Evolutionary conservation across 108 stramenopile species (phyloP).

Genomic region (Licmophora abbreviata): DNA sequence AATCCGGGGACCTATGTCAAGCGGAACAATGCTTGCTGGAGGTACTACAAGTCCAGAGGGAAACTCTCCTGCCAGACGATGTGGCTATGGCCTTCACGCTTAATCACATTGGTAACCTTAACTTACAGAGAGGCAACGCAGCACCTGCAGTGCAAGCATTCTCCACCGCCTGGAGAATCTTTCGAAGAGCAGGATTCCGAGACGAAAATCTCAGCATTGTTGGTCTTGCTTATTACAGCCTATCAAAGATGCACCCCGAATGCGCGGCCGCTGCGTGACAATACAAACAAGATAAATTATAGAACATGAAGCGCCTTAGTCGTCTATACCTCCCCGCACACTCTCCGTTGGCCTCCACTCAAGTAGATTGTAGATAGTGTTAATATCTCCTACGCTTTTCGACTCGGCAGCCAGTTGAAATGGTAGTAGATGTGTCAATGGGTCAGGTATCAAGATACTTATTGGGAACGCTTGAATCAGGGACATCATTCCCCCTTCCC

Average conservation of each 20-base stretch:
- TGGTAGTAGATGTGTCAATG: too few relatives aligned
- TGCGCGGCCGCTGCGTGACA: constrained; percentile 36
- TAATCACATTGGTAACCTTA: constrained; percentile 51
- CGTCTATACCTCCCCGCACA: neutral
- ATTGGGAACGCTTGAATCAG: too few relatives aligned
- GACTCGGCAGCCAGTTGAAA: too few relatives aligned
- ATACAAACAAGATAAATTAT: neutral
- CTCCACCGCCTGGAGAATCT: constrained; percentile 40
- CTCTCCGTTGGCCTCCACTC: neutral
- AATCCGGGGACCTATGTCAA: constrained; percentile 23
- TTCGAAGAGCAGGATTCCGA: constrained; percentile 26
- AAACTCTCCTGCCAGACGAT: constrained; percentile 10
- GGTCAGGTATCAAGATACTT: too few relatives aligned
- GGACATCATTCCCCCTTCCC: too few relatives aligned
- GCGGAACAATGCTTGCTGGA: constrained; percentile 26
- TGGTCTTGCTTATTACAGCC: constrained; percentile 35
- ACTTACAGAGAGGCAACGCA: constrained; percentile 36
- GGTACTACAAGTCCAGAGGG: constrained; percentile 24
- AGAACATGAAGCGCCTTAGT: neutral
- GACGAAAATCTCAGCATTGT: constrained; percentile 33
- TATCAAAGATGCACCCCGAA: constrained; percentile 37
- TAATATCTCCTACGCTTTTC: too few relatives aligned
- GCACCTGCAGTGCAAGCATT: constrained; percentile 24
- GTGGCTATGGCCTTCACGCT: constrained; percentile 26
- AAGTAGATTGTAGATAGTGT: neutral